phyloP scores from a whole-genome alignment of 306 rosid genomes.

The Cicer bijugum region DNA sequence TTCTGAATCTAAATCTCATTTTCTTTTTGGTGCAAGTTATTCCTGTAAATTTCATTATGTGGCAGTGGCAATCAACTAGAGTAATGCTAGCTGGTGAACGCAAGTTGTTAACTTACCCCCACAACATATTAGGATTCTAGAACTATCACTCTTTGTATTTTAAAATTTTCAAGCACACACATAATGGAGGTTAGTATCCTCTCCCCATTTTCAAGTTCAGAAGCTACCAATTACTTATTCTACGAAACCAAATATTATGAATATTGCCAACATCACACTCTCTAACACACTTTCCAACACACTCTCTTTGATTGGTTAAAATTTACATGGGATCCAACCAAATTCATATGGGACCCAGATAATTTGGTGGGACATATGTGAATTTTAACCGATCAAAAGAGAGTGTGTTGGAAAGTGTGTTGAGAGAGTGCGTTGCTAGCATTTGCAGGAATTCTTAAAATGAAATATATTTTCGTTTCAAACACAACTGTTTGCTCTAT shows the following conservation, averaged over 20 bases:
- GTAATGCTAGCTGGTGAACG: constrained; percentile 15
- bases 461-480: neutral
- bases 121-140: neutral
- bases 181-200: constrained; percentile 24
- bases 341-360: too few species aligned
- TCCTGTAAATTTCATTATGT: constrained; percentile 4
- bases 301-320: too few species aligned
- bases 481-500: neutral
- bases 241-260: neutral
- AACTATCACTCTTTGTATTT: neutral
- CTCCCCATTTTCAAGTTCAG: neutral
- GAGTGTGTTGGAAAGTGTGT: too few species aligned
- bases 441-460: constrained; percentile 17
- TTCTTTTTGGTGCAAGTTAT: neutral
- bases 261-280: too few species aligned
- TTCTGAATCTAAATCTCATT: constrained; percentile 37
- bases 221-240: neutral
- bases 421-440: too few species aligned
- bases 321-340: too few species aligned
- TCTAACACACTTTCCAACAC: too few species aligned
- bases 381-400: too few species aligned
- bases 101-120: constrained; percentile 1
- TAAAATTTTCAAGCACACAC: neutral
- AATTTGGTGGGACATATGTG: too few species aligned
- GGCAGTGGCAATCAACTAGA: neutral